Evolutionary conservation across 2,329 filamentous ascomycete species (phyloP), one percentile per base, ranked within the genome.

Genomic region (Myriosclerotinia curreyana): DNA sequence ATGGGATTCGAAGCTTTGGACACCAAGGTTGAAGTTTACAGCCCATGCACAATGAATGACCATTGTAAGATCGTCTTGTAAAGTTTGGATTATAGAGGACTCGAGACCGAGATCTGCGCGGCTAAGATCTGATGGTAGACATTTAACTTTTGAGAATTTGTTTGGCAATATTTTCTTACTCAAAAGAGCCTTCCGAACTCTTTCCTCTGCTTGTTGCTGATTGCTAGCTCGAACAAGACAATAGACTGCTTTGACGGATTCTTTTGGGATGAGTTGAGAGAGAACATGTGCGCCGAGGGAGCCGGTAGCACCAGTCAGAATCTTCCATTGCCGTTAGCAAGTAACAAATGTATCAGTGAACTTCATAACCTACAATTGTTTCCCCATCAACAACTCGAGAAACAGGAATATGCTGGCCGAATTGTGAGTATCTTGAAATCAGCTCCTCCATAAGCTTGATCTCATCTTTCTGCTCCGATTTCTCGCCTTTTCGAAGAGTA

Each of bases 271-370:
- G 9, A 90, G 79, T 25, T 85, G 81, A 5, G 82, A 80, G 1
- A 85, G 77, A 1, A 88, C 76, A 69, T 88, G 85, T 0, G 83
- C 79, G 1, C 87, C 87, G 0, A 90, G 77, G 2, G 86, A 86
- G 0, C 87, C 87, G 0, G 87, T 90, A 0, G 82, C 81, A 1
- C 87, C 87, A 0, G 87, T 90, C 6, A 90, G 73, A 1, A 86
- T 73, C 71, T 77, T 64, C 2, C 15, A 22, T 34, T 25, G 3
- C 11, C 6, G n/a, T 65, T 46, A 58, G 53, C 22, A 56, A 36
- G 38, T 7, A 46, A 46, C 20, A 40, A 8, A 38, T 63, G 14
- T 48, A 44, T 6, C 3, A 17, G 7, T n/a, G 14, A 28, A 48
- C n/a, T 20, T 8, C 17, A 36, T 25, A 20, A 62, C 66, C 65